Conservation (phyloP, 1,284 basidiomycete genomes). For the Albatrellus sp. region DNA sequence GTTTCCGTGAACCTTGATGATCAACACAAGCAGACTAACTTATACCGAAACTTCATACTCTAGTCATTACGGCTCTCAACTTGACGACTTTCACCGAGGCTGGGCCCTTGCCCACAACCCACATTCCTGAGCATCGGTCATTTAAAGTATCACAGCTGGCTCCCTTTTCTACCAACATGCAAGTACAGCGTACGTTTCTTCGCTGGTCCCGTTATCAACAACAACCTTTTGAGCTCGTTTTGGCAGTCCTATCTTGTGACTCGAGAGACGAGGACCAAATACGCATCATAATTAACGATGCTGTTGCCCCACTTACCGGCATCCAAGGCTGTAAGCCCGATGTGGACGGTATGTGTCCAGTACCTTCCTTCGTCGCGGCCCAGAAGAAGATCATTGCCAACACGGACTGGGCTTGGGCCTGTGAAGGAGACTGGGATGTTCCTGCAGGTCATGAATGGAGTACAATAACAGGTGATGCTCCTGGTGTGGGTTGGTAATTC, state of each 20-base stretch:
- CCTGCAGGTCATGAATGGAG: slow-evolving; percentile 44
- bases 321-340: slow-evolving; percentile 62
- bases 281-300: slow-evolving; percentile 80
- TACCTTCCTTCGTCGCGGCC: slow-evolving; percentile 62
- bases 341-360: slow-evolving; percentile 70
- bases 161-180: slow-evolving; percentile 68
- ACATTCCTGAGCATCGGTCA: slow-evolving; percentile 47
- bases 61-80: slow-evolving; percentile 66
- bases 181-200: slow-evolving; percentile 52
- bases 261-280: slow-evolving; percentile 47
- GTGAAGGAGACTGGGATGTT: slow-evolving; percentile 57
- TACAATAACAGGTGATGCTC: slow-evolving; percentile 39
- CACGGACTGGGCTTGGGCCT: slow-evolving; percentile 70
- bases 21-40: neutral
- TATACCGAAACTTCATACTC: neutral
- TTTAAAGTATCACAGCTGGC: slow-evolving; percentile 61
- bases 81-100: slow-evolving; percentile 54
- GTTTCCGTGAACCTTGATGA: slow-evolving; percentile 10
- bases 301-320: slow-evolving; percentile 70
- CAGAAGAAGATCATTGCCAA: slow-evolving; percentile 54
- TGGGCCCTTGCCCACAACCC: slow-evolving; percentile 62
- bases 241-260: slow-evolving; percentile 43
- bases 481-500: slow-evolving; percentile 12
- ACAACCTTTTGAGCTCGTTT: slow-evolving; percentile 2
- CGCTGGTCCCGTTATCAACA: slow-evolving; percentile 1